Evolutionary conservation across 2,329 filamentous ascomycete genomes (phyloP), one percentile per base, ranked within the genome.

Genomic region (Cercospora nicotianae): DNA sequence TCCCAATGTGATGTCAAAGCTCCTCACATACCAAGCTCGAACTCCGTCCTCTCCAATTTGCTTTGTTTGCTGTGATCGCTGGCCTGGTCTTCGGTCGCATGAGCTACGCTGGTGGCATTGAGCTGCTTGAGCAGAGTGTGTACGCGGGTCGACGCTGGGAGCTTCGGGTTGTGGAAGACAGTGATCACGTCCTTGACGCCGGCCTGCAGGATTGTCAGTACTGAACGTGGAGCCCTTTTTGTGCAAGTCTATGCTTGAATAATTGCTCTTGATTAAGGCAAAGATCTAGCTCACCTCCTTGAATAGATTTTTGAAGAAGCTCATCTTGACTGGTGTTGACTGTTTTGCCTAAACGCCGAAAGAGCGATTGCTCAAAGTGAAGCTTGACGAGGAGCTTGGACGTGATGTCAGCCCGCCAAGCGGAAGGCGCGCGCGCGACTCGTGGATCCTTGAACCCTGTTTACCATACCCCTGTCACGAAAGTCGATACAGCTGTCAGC

Each of bases 151-250:
- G 94, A 97, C 71, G 90, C 85, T 23, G 90, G 87, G 64, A 87
- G 87, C 75, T 85, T 86, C 67, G 94, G 87, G 80, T 92, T 91
- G 87, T 97, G 94, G 86, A 98, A 99, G 84, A 99, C 90, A 69
- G 94, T 98, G 79, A 98, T 88, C 73, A 96, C 92, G 84, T 98
- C 94, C 76, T 84, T 84, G 70, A 80, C 79, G 73, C 81, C 82
- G 60, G 79, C 77, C 83, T 73, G 61, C 18, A 42, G 6, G 39
- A 26, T 65, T 5, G 57, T 64, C 69, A 68, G 65, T 23, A n/a
- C 16, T 28, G 48, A 31, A 7, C n/a, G 23, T 62, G 51, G 58
- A 5, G 12, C n/a, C n/a, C n/a, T n/a, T n/a, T n/a, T n/a, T n/a
- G n/a, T n/a, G n/a, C n/a, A n/a, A n/a, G n/a, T n/a, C n/a, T n/a